Conservation (phyloP, 2,329 filamentous ascomycete species). For the Leptographium procerum region DNA sequence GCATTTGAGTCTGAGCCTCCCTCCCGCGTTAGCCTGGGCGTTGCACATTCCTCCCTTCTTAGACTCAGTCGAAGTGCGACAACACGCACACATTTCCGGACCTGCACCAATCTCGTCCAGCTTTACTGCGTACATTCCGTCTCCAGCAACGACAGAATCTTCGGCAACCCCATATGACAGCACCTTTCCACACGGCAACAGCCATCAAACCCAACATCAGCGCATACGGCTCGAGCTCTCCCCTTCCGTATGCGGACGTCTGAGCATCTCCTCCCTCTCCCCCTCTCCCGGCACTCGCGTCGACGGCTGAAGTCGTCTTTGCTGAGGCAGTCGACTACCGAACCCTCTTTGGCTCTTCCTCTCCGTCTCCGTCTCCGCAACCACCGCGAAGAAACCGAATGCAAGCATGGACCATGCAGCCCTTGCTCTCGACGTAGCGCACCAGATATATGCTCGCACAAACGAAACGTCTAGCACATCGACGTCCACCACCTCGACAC, state of each 20-base stretch:
- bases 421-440: conserved; percentile 19
- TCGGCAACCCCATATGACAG: neutral
- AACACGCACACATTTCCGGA: neutral
- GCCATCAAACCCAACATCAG: neutral
- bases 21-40: neutral
- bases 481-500: conserved; percentile 11
- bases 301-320: neutral
- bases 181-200: neutral
- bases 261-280: neutral
- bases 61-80: neutral
- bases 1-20: too few species aligned
- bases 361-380: neutral
- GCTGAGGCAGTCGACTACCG: neutral
- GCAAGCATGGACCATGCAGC: conserved; percentile 19
- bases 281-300: neutral
- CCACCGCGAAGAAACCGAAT: too few species aligned
- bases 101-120: neutral
- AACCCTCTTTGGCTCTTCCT: neutral
- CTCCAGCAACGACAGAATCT: neutral
- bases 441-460: conserved; percentile 31
- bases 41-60: neutral
- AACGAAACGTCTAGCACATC: conserved; percentile 18
- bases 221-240: neutral
- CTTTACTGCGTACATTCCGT: neutral
- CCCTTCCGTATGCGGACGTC: neutral